phyloP scores from a whole-genome alignment of 225 moss, liverwort and hornwort genomes.

The Antitrichia curtipendula region DNA sequence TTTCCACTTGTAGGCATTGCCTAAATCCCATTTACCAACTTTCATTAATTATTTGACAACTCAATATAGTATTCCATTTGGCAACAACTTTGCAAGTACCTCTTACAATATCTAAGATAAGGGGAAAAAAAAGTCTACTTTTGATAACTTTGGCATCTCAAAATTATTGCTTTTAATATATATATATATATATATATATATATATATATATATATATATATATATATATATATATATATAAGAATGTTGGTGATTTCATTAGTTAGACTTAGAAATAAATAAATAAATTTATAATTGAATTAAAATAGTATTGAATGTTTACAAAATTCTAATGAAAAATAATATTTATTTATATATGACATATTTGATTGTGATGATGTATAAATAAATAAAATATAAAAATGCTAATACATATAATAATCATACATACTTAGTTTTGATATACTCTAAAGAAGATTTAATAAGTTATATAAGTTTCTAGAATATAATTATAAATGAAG shows the following conservation, averaged over 20 bases:
- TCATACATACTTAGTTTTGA: background rate
- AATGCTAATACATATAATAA: too few relatives aligned
- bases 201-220: too few relatives aligned
- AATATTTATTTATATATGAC: too few relatives aligned
- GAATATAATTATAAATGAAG: background rate
- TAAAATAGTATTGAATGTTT: background rate
- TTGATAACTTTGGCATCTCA: background rate
- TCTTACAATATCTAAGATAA: too few relatives aligned
- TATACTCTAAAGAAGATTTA: background rate
- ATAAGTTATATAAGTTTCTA: too few relatives aligned
- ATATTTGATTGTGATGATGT: background rate
- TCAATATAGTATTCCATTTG: rapidly evolving
- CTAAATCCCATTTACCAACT: background rate
- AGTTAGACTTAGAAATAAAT: rapidly evolving
- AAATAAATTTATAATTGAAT: background rate
- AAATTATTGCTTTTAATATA: background rate
- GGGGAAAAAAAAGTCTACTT: background rate
- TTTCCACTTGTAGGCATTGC: rapidly evolving
- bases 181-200: too few relatives aligned
- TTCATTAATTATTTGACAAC: background rate
- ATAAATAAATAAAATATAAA: background rate
- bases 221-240: background rate
- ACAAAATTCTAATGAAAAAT: background rate
- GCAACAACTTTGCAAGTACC: background rate
- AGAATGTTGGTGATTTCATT: background rate